Base-by-base conservation (phyloP, 257 asterid genomes). In the Salvia splendens region DNA sequence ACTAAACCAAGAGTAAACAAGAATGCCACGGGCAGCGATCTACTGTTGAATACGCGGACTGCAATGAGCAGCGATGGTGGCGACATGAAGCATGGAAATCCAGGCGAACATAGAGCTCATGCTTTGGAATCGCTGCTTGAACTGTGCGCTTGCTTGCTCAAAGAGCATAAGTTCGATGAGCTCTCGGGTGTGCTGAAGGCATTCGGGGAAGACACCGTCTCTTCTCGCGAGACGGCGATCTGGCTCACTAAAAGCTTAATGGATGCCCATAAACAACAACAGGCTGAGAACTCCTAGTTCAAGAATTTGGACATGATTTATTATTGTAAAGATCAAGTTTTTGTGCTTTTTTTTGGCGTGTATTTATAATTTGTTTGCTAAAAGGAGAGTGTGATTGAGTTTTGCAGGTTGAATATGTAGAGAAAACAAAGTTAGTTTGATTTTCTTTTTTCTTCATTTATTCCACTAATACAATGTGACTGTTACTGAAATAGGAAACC, bases 211-310 rank as follows among this genome's bases (percentile, higher is more conserved):
- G 99, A 93, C 5, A 64, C 80, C 0, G 96, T 90, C 7, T 93
- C 99, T 4, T 93, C 99, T 3, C 74, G 99, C 71, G 99, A 93
- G 71, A 93, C 99, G 4, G 99, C 99, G 2, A 93, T 90, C 64
- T 90, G 92, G 99, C 79, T 93, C 74, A 84, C 97, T 0, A 93
- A 88, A 70, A 88, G 91, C 79, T 83, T 93, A 4, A 81, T 90
- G 84, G 84, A 80, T 70, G 89, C 95, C 28, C 89, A 85, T 66
- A 90, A 84, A 70, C 30, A 24, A 70, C 30, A 24, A 24, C 69
- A 80, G 40, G 76, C 84, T 4, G 81, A 85, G 51, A 82, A 78
- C 63, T 61, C 89, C 38, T 89, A 82, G 75, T 51, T 69, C 12
- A 47, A 54, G 46, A 36, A 43, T 33, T 7, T 40, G 71, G 66